phyloP scores from a whole-genome alignment of 176 grass and related monocot genomes.

The Oryza meridionalis region DNA sequence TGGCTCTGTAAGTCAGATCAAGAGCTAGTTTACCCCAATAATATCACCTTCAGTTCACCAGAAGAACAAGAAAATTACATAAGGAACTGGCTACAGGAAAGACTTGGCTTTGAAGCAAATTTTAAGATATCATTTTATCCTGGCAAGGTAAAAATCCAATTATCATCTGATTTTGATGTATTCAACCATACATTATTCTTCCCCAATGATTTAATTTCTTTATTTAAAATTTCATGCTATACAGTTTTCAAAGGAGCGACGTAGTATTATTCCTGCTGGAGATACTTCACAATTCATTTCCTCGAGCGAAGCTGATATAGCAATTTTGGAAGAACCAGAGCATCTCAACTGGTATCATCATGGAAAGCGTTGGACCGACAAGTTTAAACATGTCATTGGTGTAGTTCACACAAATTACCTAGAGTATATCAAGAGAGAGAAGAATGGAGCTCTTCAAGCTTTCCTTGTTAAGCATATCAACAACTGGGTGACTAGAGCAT shows the following conservation, averaged over 20 bases:
- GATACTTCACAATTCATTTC: conserved; percentile 90
- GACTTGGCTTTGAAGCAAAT: conserved; percentile 77
- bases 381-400: conserved; percentile 94
- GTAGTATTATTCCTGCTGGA: conserved; percentile 93
- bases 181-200: conserved; percentile 31
- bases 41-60: conserved; percentile 71
- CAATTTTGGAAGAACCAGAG: conserved; percentile 96
- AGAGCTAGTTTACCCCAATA: conserved; percentile 85
- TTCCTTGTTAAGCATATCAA: conserved; percentile 98
- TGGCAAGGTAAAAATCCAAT: conserved; percentile 71
- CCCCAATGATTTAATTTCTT: background rate
- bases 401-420: conserved; percentile 98
- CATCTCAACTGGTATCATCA: conserved; percentile 99
- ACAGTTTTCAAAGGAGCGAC: conserved; percentile 90
- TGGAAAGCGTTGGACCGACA: conserved; percentile 95
- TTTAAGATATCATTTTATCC: conserved; percentile 97
- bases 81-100: conserved; percentile 86
- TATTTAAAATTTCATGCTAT: conserved; percentile 48
- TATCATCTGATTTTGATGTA: conserved; percentile 13
- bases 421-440: conserved; percentile 98
- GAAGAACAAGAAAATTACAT: conserved; percentile 89
- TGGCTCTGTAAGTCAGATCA: conserved; percentile 86
- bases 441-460: conserved; percentile 83
- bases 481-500: conserved; percentile 90
- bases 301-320: conserved; percentile 91